Conservation (phyloP, 169 alveolate species). For the Plasmodium inui region DNA sequence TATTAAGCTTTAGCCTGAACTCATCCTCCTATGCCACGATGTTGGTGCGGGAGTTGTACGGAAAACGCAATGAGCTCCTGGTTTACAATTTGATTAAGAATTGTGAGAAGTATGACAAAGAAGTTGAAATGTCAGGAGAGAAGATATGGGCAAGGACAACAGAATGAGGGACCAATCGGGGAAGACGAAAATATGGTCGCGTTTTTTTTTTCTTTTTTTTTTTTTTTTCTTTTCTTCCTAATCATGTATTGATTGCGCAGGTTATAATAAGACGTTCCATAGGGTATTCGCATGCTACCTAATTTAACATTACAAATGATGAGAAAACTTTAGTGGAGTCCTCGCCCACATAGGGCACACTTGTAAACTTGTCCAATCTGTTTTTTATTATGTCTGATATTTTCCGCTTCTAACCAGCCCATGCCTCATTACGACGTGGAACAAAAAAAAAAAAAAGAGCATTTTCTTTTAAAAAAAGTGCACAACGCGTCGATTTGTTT, state of each 20-base stretch:
- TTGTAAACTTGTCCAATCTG: not conserved
- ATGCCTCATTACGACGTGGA: not conserved
- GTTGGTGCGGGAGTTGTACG: conserved; percentile 70
- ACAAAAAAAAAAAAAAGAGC: not conserved
- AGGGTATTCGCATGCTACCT: not conserved
- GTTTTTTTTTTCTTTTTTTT: no score
- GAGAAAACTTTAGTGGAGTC: no score
- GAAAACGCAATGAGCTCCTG: conserved; percentile 60
- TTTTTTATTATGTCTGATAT: not conserved
- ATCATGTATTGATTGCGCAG: not conserved
- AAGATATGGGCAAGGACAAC: not conserved
- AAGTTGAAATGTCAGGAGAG: not conserved
- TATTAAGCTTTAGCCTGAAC: conserved; percentile 57
- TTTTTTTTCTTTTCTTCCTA: not conserved
- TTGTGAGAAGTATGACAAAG: conserved; percentile 45
- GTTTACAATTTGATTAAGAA: conserved; percentile 47
- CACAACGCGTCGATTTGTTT: not conserved
- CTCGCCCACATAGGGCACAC: not conserved
- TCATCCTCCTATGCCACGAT: conserved; percentile 76
- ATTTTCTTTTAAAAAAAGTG: not conserved
- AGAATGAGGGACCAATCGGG: not conserved
- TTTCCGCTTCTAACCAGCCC: not conserved
- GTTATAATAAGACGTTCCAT: not conserved
- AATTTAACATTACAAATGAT: not conserved
- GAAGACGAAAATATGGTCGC: not conserved